These are phyloP conservation scores for Neurospora hispaniola DNA, from an alignment of 495 filamentous ascomycete genomes.

Conservation along the genomic window DNA sequence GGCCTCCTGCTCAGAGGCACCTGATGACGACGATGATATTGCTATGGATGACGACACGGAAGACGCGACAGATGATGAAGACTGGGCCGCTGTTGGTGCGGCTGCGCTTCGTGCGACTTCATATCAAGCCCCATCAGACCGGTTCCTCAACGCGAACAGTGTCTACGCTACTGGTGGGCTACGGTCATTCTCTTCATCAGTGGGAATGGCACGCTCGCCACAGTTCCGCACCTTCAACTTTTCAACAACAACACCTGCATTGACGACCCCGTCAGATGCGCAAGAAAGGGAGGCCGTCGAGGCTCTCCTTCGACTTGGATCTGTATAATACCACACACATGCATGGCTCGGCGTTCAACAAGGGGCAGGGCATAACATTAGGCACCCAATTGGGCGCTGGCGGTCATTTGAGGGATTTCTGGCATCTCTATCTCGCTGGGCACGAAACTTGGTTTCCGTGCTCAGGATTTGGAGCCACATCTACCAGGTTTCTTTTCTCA, in stretches of 20 bases:
- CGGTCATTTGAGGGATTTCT: background rate
- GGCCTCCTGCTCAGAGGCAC: slow-evolving; percentile 64
- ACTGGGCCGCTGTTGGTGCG: slow-evolving; percentile 87
- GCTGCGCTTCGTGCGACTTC: slow-evolving; percentile 70
- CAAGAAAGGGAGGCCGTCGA: slow-evolving; percentile 80
- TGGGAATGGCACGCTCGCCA: slow-evolving; percentile 38
- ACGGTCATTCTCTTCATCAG: slow-evolving; percentile 36
- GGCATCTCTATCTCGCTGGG: background rate
- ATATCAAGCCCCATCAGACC: slow-evolving; percentile 29
- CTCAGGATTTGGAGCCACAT: background rate
- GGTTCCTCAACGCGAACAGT: slow-evolving; percentile 29
- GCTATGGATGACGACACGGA: slow-evolving; percentile 56
- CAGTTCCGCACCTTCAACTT: slow-evolving; percentile 39
- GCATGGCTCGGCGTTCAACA: slow-evolving; percentile 39
- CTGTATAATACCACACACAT: slow-evolving; percentile 55
- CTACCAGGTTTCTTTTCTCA: background rate
- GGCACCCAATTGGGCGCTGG: background rate
- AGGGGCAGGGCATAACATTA: slow-evolving; percentile 4
- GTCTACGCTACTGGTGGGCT: slow-evolving; percentile 35
- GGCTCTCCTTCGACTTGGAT: slow-evolving; percentile 73
- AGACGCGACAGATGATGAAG: slow-evolving; percentile 92
- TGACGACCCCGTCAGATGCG: slow-evolving; percentile 44
- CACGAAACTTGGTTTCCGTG: background rate
- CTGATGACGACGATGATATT: slow-evolving; percentile 59
- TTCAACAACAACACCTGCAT: slow-evolving; percentile 24